Percentiles rank a stretch among this genome's conserved stretches.
Conservation (phyloP, 2,329 filamentous ascomycete genomes). For the Cryoendolithus antarcticus region DNA sequence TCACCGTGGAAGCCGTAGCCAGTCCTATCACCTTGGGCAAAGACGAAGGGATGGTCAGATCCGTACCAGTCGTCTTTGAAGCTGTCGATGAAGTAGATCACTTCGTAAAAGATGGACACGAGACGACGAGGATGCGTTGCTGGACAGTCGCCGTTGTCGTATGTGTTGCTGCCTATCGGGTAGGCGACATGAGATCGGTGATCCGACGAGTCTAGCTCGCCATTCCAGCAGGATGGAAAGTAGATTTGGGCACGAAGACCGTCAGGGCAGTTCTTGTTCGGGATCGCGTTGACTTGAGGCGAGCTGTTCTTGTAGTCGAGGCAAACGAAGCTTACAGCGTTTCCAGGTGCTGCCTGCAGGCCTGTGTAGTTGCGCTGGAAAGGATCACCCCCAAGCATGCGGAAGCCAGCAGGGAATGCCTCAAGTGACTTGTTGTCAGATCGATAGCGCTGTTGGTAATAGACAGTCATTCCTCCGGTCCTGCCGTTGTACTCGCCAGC, state of each 20-base stretch:
- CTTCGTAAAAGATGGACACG: slow-evolving; percentile 59
- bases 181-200: slow-evolving; percentile 54
- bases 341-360: slow-evolving; percentile 31
- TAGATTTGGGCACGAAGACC: slow-evolving; percentile 53
- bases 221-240: slow-evolving; percentile 65
- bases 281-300: slow-evolving; percentile 47
- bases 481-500: slow-evolving; percentile 34
- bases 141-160: slow-evolving; percentile 42
- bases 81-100: slow-evolving; percentile 62
- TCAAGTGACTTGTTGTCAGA: slow-evolving; percentile 52
- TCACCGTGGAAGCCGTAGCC: slow-evolving; percentile 61
- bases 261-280: slow-evolving; percentile 55
- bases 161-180: slow-evolving; percentile 40
- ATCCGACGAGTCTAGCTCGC: slow-evolving; percentile 37
- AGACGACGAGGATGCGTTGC: slow-evolving; percentile 41
- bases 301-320: slow-evolving; percentile 35
- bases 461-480: slow-evolving; percentile 54
- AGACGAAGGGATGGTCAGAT: slow-evolving; percentile 56
- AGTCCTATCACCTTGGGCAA: slow-evolving; percentile 56
- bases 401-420: slow-evolving; percentile 58
- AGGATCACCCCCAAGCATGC: slow-evolving; percentile 58
- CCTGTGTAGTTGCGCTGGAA: slow-evolving; percentile 45
- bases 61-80: slow-evolving; percentile 49
- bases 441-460: slow-evolving; percentile 48
- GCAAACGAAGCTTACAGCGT: slow-evolving; percentile 47